Percentiles rank a stretch among this genome's conserved stretches.
Evolutionary conservation across 192 early-diverging fungal genomes (phyloP).

Genomic region (Ambispora gerdemannii): DNA sequence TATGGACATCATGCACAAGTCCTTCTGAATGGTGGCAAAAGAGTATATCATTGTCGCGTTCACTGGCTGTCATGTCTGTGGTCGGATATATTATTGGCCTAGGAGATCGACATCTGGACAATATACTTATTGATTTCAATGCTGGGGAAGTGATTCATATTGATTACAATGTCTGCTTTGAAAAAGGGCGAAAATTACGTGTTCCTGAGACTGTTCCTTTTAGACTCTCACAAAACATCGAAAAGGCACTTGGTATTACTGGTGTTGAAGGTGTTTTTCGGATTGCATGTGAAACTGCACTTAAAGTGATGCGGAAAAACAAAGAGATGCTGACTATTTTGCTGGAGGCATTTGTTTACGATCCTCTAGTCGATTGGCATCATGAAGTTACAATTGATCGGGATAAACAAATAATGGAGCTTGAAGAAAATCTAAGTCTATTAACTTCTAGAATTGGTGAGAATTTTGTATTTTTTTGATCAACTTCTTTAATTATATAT

Average conservation of each 20-base stretch:
- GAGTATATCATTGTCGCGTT: conserved; percentile 68
- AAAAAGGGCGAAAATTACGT: conserved; percentile 82
- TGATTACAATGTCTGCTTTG: conserved; percentile 95
- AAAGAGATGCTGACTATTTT: conserved; percentile 79
- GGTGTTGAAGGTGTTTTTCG: conserved; percentile 79
- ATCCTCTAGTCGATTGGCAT: conserved; percentile 71
- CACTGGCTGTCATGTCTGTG: conserved; percentile 82
- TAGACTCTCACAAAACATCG: conserved; percentile 83
- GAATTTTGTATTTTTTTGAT: no score
- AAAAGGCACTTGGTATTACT: conserved; percentile 83
- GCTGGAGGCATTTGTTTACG: conserved; percentile 92
- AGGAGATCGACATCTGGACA: conserved; percentile 91
- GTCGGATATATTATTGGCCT: conserved; percentile 87
- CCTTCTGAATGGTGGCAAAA: conserved; percentile 75
- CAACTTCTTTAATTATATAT: no score
- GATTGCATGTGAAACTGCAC: conserved; percentile 70
- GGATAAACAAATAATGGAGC: conserved; percentile 27
- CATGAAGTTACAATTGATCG: conserved; percentile 35
- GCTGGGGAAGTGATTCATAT: conserved; percentile 92
- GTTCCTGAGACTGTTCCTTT: conserved; percentile 92
- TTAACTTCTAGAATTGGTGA: conserved; percentile 18
- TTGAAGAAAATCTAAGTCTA: conserved; percentile 6
- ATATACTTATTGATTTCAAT: conserved; percentile 79
- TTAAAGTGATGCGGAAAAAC: conserved; percentile 76
- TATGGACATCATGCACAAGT: conserved; percentile 60